Conservation (phyloP, 257 asterid species). For the Solanum lignicaule region DNA sequence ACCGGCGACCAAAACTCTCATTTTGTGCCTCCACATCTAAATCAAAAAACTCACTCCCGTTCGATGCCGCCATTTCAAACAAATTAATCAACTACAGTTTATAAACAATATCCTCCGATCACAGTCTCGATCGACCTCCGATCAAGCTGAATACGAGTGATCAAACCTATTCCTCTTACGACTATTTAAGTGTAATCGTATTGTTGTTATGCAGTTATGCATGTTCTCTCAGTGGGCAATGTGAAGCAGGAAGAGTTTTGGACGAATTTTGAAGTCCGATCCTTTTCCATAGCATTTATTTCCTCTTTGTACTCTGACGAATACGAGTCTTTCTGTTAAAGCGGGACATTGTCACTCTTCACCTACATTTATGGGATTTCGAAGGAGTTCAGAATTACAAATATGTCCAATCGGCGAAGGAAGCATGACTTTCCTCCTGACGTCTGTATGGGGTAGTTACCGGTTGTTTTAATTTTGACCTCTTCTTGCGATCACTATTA, state of each 20-base stretch:
- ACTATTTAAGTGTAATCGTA: not conserved
- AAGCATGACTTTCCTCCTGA: not conserved
- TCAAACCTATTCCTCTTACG: not conserved
- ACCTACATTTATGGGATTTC: not conserved
- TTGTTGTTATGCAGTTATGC: not conserved
- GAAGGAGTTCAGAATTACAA: not conserved
- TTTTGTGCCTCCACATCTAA: constrained; percentile 37
- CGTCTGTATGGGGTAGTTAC: not conserved
- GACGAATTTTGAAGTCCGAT: not conserved
- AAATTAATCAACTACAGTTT: not conserved
- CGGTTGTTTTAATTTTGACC: not conserved
- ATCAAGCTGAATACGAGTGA: not conserved
- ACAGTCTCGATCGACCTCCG: not conserved
- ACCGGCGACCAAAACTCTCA: constrained; percentile 43
- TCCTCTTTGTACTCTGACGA: not conserved
- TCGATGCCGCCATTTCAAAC: constrained; percentile 54
- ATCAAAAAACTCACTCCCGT: constrained; percentile 68
- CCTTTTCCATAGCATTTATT: not conserved
- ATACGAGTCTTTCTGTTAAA: not conserved
- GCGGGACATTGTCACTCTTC: not conserved
- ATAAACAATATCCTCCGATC: not conserved
- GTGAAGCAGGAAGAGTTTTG: not conserved
- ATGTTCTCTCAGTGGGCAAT: not conserved
- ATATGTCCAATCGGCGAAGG: not conserved
- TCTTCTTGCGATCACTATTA: not conserved